Evolutionary conservation across 805 yeast species (phyloP).

Genomic region (Ogataea glucozyma): DNA sequence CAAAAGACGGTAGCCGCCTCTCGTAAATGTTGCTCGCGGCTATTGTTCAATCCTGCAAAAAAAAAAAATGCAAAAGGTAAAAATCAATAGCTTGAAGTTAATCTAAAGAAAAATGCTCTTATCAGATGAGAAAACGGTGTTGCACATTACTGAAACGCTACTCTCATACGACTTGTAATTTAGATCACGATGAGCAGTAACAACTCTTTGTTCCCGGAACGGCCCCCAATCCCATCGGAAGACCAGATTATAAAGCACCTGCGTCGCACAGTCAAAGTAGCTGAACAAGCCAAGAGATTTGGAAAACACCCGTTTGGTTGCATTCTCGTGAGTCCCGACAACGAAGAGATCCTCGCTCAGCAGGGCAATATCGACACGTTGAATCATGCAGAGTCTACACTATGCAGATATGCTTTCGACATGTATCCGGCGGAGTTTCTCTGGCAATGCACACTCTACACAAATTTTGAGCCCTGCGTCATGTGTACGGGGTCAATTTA

Average conservation of each 20-base stretch:
- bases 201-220: constrained; percentile 17
- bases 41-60: too few species aligned
- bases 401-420: constrained; percentile 26
- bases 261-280: constrained; percentile 20
- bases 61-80: too few species aligned
- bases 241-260: constrained; percentile 11
- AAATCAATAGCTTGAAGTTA: too few species aligned
- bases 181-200: background rate
- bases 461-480: constrained; percentile 35
- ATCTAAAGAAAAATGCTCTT: too few species aligned
- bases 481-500: constrained; percentile 35
- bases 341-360: constrained; percentile 23
- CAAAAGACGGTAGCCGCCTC: too few species aligned
- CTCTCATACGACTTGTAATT: too few species aligned
- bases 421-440: constrained; percentile 24
- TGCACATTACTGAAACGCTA: too few species aligned
- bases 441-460: constrained; percentile 33
- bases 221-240: constrained; percentile 15
- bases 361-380: constrained; percentile 34
- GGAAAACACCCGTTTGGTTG: constrained; percentile 36
- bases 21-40: too few species aligned
- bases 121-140: background rate
- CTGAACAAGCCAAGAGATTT: constrained; percentile 20
- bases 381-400: constrained; percentile 33
- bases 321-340: constrained; percentile 30